Evolutionary conservation across 2,329 filamentous ascomycete species (phyloP), one percentile per base, ranked within the genome.

Genomic region (Akanthomyces lecanii): DNA sequence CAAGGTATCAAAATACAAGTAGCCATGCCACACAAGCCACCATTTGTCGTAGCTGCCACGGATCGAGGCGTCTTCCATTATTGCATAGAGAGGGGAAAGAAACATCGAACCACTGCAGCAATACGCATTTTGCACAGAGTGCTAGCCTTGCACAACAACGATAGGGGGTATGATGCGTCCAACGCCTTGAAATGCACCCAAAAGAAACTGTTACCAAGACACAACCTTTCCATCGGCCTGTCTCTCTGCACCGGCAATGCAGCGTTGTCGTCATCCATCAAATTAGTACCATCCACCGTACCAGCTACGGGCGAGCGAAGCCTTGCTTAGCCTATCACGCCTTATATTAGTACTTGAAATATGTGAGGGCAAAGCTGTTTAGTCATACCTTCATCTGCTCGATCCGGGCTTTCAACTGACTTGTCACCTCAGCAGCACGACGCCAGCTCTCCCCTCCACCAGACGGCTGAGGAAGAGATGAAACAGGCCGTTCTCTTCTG

Each of bases 351-450:
- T 50, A 40, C 14, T 33, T 2, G 36, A 1, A 18, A 33, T 1
- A 33, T 10, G 16, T 25, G 14, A 30, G 3, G 14, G 7, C 6
- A 6, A 33, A 42, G 1, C 7, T 3, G 4, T 21, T 28, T 3
- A 2, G 18, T 71, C 78, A 68, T 71, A 85, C 86, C 84, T 98
- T 99, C 95, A 99, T 99, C 81, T 95, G 90, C 80, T 98, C 95
- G 75, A 99, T 99, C 74, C 95, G 87, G 59, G 94, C 92, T 80
- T 98, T 99, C 71, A 99, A 77, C 75, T 97, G 95, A 76, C 93
- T 97, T 61, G 95, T 99, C 63, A 99, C 95, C 79, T 99, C 95
- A 2, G 95, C 95, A 21, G 95, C 95, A 69, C 95, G 84, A 79
- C 93, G 96, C 95, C 95, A 99, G 74, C 93, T 98, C 78, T 99